phyloP scores from a whole-genome alignment of 2,329 filamentous ascomycete genomes.

The Dactylellina sp. region DNA sequence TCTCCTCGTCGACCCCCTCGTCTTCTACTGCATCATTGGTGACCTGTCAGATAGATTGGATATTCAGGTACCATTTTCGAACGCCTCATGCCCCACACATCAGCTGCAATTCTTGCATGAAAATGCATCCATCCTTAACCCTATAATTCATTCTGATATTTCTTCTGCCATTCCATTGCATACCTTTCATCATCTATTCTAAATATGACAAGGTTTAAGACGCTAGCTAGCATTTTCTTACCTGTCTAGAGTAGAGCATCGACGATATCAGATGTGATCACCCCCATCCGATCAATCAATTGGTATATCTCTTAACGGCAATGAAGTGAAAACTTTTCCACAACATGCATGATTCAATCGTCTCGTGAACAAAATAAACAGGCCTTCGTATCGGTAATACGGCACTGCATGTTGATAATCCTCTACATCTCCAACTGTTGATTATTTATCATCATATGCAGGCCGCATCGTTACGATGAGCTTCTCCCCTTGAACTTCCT shows the following conservation, averaged over 20 bases:
- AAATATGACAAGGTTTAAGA: slow-evolving; percentile 6
- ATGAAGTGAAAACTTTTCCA: not conserved
- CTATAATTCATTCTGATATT: not conserved
- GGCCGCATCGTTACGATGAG: slow-evolving; percentile 11
- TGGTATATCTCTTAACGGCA: not conserved
- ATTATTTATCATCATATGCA: slow-evolving; percentile 5
- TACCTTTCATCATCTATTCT: not conserved
- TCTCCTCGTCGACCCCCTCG: not conserved
- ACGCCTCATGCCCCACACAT: slow-evolving; percentile 3
- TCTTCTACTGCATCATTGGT: not conserved
- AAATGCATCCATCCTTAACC: slow-evolving; percentile 13
- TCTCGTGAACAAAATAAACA: not conserved
- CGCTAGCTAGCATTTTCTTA: not conserved
- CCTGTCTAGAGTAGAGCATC: not conserved
- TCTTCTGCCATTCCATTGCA: slow-evolving; percentile 7
- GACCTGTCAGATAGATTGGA: not conserved
- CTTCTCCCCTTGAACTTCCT: slow-evolving; percentile 15
- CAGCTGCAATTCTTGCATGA: slow-evolving; percentile 26
- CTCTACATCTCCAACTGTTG: not conserved
- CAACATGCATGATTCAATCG: slow-evolving; percentile 9
- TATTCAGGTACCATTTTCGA: slow-evolving; percentile 23
- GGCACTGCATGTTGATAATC: slow-evolving; percentile 17
- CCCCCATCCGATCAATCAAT: not conserved
- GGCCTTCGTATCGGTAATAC: slow-evolving; percentile 15
- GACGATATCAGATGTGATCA: slow-evolving; percentile 23